Base-by-base conservation (phyloP, 805 yeast species). In the Saccharomycopsis lassenensis region DNA sequence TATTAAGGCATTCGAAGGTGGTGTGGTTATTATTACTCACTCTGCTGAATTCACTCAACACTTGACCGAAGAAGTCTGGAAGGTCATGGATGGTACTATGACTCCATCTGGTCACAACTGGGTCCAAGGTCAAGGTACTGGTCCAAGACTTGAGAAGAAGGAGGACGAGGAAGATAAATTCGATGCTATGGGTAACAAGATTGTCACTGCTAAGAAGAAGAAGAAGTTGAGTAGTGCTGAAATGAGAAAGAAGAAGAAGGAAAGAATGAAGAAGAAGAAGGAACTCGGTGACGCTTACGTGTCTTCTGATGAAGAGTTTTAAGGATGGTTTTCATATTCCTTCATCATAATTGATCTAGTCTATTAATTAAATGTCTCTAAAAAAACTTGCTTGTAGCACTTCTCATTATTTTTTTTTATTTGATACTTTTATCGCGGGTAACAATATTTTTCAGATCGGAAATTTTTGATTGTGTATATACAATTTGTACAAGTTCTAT, bases 181-280 rank as follows among this genome's bases (percentile, higher is more conserved):
- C 73, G 99, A 91, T 72, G 99, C 97, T 59, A 85, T 91, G 93
- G 99, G 99, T 76, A 91, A 91, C 95, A 91, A 91, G 93, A 77
- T 91, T 67, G 87, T 85, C 59, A 70, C 82, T 63, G 84, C 73
- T 65, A 84, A 86, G 82, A 91, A 91, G 93, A 87, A 82, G 79
- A 74, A 75, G 68, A 91, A 91, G 83, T 76, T 91, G 62, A 83
- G 96, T 53, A 86, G 97, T 63, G 96, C 98, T 52, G 99, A 91
- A 70, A 74, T 89, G 66, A 85, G 99, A 80, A 91, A 91, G 95
- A 91, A 91, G 95, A 91, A 91, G 96, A 91, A 91, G 94, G 98
- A 91, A 74, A 86, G 99, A 80, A 87, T 91, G 97, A 85, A 82
- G 82, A 91, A 89, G 94, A 91, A 89, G 96, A 91, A 91, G 94